A percentile compares a stretch with the other conserved stretches of the same genome.
phyloP scores from a whole-genome alignment of 2,329 filamentous ascomycete species.

The Scedosporium apiospermum region DNA sequence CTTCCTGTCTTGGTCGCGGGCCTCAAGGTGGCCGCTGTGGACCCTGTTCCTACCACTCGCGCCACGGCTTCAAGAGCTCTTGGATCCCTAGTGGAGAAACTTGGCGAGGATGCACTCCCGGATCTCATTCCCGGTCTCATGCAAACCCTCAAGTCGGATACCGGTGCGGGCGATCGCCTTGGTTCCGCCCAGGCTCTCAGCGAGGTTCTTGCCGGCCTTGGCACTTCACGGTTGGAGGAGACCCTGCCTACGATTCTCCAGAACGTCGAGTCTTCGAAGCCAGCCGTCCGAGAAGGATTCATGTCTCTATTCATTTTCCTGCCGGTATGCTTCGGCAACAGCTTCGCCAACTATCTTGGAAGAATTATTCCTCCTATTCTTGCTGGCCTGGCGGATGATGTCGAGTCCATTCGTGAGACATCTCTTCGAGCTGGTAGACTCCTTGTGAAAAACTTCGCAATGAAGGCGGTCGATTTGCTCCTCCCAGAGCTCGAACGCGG shows the following conservation, averaged over 20 bases:
- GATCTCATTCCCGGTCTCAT: slow-evolving; percentile 97
- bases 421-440: slow-evolving; percentile 86
- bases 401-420: slow-evolving; percentile 96
- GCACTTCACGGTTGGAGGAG: slow-evolving; percentile 86
- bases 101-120: slow-evolving; percentile 91
- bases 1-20: slow-evolving; percentile 87
- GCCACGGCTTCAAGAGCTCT: slow-evolving; percentile 93
- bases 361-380: slow-evolving; percentile 94
- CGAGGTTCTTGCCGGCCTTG: slow-evolving; percentile 90
- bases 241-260: slow-evolving; percentile 92
- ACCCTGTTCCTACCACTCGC: slow-evolving; percentile 91
- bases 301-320: slow-evolving; percentile 99
- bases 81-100: slow-evolving; percentile 93
- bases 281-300: slow-evolving; percentile 91
- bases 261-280: slow-evolving; percentile 85
- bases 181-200: slow-evolving; percentile 94
- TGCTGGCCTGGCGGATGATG: slow-evolving; percentile 85
- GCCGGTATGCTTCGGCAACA: slow-evolving; percentile 97
- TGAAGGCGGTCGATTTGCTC: slow-evolving; percentile 85
- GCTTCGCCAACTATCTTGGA: slow-evolving; percentile 90
- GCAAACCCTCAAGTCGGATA: slow-evolving; percentile 95
- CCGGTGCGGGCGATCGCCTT: slow-evolving; percentile 88
- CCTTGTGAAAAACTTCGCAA: slow-evolving; percentile 96
- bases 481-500: slow-evolving; percentile 92
- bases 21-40: slow-evolving; percentile 78